Evolutionary conservation across 108 stramenopile genomes (phyloP).

Genomic region (Skeletonema potamos): DNA sequence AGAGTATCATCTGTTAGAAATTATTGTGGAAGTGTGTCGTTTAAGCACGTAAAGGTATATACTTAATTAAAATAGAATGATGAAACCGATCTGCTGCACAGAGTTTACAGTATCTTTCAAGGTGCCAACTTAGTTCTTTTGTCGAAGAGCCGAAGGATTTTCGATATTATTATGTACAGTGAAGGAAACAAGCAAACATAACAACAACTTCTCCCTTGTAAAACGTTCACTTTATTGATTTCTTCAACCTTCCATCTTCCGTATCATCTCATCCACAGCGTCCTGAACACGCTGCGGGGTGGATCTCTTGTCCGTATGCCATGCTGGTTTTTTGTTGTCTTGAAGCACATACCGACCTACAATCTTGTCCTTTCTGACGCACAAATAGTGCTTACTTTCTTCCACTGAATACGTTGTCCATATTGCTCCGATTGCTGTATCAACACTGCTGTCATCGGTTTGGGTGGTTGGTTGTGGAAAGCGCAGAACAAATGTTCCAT

Average conservation of each 20-base stretch:
- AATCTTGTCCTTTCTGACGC: conserved; percentile 36
- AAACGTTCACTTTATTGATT: too few relatives aligned
- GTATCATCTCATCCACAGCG: conserved; percentile 72
- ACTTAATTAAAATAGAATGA: neutral
- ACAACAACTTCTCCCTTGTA: too few relatives aligned
- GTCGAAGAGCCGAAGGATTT: too few relatives aligned
- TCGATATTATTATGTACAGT: too few relatives aligned
- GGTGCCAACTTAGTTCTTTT: too few relatives aligned
- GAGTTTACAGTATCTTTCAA: too few relatives aligned
- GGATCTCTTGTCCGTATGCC: conserved; percentile 55
- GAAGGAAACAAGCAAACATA: too few relatives aligned
- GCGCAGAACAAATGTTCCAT: conserved; percentile 71
- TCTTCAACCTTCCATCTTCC: conserved; percentile 24
- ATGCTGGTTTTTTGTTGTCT: conserved; percentile 75
- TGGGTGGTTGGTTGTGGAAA: conserved; percentile 27
- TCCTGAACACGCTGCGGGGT: conserved; percentile 60
- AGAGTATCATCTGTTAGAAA: neutral
- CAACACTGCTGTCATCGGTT: neutral
- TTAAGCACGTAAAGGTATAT: neutral
- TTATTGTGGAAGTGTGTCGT: neutral
- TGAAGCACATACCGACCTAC: conserved; percentile 70
- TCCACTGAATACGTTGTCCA: conserved; percentile 76
- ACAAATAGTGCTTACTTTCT: conserved; percentile 79
- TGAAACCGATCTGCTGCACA: neutral
- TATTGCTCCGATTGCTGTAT: conserved; percentile 11